A percentile compares a stretch with the other conserved stretches of the same genome.
phyloP scores from a whole-genome alignment of 495 filamentous ascomycete species.

The Penicillium angulare region DNA sequence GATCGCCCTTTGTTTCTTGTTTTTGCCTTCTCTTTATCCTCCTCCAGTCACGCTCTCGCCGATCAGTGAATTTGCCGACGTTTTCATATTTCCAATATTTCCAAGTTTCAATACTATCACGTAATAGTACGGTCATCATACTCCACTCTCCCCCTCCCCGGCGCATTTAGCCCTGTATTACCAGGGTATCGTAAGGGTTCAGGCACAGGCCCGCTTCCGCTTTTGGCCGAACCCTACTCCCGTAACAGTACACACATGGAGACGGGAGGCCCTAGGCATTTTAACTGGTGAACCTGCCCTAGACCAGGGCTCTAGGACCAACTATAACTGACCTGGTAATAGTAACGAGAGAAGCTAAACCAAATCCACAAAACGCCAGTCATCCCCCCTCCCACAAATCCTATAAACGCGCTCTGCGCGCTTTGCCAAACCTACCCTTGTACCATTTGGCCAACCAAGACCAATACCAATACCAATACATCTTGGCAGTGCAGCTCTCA shows the following conservation, averaged over 20 bases:
- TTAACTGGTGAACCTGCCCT: too few relatives aligned
- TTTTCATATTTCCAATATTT: too few relatives aligned
- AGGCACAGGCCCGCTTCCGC: background rate
- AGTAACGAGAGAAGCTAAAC: background rate
- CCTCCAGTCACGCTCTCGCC: background rate
- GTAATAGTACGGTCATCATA: background rate
- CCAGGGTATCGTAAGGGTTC: background rate
- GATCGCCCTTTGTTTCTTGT: too few relatives aligned
- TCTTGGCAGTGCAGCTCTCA: background rate
- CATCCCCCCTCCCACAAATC: background rate
- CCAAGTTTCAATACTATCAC: too few relatives aligned
- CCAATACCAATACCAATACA: too few relatives aligned
- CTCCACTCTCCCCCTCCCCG: background rate
- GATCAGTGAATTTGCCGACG: too few relatives aligned
- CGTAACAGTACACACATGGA: too few relatives aligned
- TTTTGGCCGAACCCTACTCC: background rate
- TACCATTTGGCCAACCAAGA: too few relatives aligned
- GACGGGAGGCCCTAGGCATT: too few relatives aligned
- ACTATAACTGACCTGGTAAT: constrained; percentile 3
- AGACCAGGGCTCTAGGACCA: too few relatives aligned
- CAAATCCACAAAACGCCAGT: too few relatives aligned
- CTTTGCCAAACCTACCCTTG: too few relatives aligned
- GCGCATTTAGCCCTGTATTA: background rate
- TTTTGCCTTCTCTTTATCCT: background rate
- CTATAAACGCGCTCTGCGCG: constrained; percentile 28